These are phyloP conservation scores for Fusarium sp. DNA, from an alignment of 2,329 filamentous ascomycete species.

Conservation along the genomic window DNA sequence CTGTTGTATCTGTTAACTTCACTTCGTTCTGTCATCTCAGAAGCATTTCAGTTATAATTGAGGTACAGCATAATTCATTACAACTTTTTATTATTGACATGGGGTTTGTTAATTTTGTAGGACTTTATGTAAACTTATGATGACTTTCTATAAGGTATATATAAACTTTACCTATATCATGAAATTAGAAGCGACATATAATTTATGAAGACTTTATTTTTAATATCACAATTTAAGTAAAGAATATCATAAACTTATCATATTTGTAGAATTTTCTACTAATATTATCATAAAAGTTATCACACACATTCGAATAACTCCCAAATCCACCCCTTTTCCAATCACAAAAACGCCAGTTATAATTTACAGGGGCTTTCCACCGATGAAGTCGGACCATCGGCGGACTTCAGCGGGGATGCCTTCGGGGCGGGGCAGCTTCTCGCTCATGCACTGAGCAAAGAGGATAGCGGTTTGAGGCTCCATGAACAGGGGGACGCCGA, in stretches of 20 bases:
- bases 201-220: background rate
- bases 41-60: background rate
- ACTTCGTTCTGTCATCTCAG: background rate
- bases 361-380: conserved; percentile 80
- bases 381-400: conserved; percentile 95
- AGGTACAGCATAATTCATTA: too few species aligned
- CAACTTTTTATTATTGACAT: too few species aligned
- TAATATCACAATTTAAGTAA: background rate
- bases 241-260: background rate
- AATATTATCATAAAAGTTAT: conserved; percentile 21
- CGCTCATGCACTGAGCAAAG: conserved; percentile 96
- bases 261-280: background rate
- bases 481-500: conserved; percentile 98
- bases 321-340: conserved; percentile 24
- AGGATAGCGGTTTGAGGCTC: conserved; percentile 97
- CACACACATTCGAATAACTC: conserved; percentile 23
- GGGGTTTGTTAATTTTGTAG: too few species aligned
- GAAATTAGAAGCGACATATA: background rate
- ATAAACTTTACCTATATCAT: background rate
- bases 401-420: conserved; percentile 92
- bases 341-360: conserved; percentile 42
- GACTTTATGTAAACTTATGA: background rate
- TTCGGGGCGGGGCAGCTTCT: conserved; percentile 89
- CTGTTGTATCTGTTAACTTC: background rate
- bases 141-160: background rate